phyloP scores from a whole-genome alignment of 768 basidiomycete species.

The Leccinum boreale region DNA sequence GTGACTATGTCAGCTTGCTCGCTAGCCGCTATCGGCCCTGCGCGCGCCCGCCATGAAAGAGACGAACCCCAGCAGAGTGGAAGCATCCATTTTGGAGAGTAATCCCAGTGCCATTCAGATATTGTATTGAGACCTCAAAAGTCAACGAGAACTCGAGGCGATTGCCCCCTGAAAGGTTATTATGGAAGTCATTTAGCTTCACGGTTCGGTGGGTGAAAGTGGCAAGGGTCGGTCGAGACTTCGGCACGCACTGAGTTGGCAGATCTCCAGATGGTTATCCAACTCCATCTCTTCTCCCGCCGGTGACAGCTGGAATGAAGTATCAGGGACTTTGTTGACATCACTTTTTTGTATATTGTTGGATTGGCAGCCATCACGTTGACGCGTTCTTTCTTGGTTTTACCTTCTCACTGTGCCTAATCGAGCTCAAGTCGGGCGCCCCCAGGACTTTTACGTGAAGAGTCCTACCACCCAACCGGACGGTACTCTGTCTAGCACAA shows the following conservation, averaged over 20 bases:
- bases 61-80: background rate
- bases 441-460: constrained; percentile 21
- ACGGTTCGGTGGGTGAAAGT: constrained; percentile 11
- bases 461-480: constrained; percentile 11
- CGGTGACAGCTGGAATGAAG: constrained; percentile 16
- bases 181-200: constrained; percentile 24
- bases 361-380: constrained; percentile 22
- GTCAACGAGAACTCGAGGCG: constrained; percentile 16
- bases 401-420: constrained; percentile 12
- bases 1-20: background rate
- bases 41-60: background rate
- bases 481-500: constrained; percentile 11
- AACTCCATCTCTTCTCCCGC: constrained; percentile 25
- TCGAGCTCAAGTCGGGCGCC: constrained; percentile 7
- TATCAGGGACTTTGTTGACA: constrained; percentile 23
- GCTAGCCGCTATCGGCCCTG: background rate
- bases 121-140: constrained; percentile 13
- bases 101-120: constrained; percentile 2
- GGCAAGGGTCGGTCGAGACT: constrained; percentile 11
- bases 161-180: constrained; percentile 16
- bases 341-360: constrained; percentile 16
- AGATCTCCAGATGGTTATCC: constrained; percentile 20
- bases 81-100: background rate
- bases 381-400: constrained; percentile 24
- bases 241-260: constrained; percentile 9